phyloP scores from a whole-genome alignment of 495 filamentous ascomycete species.

The Talaromyces nanjingensis region DNA sequence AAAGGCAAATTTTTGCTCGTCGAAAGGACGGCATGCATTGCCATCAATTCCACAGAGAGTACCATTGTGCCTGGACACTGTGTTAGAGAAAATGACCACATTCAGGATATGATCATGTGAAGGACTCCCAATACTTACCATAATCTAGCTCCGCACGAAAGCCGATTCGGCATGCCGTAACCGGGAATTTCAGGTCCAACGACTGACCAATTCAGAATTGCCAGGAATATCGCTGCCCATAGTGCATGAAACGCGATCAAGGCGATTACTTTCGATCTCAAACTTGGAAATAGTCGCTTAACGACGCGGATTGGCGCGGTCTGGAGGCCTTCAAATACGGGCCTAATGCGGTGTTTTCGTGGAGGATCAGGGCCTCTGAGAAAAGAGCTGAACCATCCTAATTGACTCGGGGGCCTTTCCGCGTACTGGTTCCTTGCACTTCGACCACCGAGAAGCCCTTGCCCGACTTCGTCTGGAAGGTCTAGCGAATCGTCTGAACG shows the following conservation, averaged over 20 bases:
- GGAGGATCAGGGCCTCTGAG: constrained; percentile 53
- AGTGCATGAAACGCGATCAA: constrained; percentile 47
- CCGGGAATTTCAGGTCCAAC: constrained; percentile 50
- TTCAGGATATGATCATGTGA: too few species aligned
- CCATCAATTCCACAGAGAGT: constrained; percentile 68
- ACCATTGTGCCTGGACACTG: constrained; percentile 26
- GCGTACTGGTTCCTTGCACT: background rate
- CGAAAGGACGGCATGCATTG: constrained; percentile 64
- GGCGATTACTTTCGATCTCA: constrained; percentile 40
- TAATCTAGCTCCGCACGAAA: constrained; percentile 43
- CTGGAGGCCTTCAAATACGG: constrained; percentile 55
- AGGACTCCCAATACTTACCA: constrained; percentile 32
- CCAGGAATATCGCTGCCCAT: constrained; percentile 61
- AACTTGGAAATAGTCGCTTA: constrained; percentile 48
- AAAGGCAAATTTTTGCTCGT: constrained; percentile 58
- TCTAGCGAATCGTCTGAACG: constrained; percentile 5
- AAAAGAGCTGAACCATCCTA: background rate
- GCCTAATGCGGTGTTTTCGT: constrained; percentile 52
- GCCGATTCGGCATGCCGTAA: constrained; percentile 50
- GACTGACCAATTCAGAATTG: constrained; percentile 53
- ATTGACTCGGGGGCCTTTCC: background rate
- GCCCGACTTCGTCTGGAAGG: background rate
- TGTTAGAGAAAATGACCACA: background rate
- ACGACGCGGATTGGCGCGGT: constrained; percentile 53
- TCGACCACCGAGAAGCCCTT: constrained; percentile 6